A percentile compares a stretch with the other conserved stretches of the same genome.
phyloP scores from a whole-genome alignment of 768 basidiomycete species.

The Jaapia argillacea region DNA sequence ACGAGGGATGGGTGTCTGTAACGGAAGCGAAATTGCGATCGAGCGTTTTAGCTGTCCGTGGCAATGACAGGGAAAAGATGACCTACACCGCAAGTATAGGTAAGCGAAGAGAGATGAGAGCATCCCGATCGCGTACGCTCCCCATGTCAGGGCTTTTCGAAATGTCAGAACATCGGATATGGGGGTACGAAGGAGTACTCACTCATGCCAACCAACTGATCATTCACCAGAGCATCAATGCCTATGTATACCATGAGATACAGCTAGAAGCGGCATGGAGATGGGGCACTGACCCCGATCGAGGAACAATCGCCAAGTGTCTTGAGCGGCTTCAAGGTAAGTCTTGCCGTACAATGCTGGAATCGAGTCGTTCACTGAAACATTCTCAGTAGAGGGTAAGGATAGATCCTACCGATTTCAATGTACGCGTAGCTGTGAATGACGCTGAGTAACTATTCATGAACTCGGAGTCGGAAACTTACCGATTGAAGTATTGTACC shows the following conservation, averaged over 20 bases:
- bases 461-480: slow-evolving; percentile 5
- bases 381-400: not conserved
- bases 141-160: slow-evolving; percentile 71
- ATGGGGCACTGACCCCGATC: slow-evolving; percentile 41
- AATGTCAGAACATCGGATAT: slow-evolving; percentile 3
- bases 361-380: slow-evolving; percentile 1
- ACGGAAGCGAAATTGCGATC: slow-evolving; percentile 3
- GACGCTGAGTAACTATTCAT: not conserved
- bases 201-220: slow-evolving; percentile 75
- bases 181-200: slow-evolving; percentile 17
- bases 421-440: slow-evolving; percentile 65
- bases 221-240: slow-evolving; percentile 76
- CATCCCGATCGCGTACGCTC: slow-evolving; percentile 71
- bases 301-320: slow-evolving; percentile 71
- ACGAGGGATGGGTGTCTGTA: slow-evolving; percentile 62
- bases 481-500: slow-evolving; percentile 78
- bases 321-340: slow-evolving; percentile 72
- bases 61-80: not conserved
- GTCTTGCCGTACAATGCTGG: slow-evolving; percentile 77
- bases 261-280: slow-evolving; percentile 2
- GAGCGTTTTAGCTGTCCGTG: not conserved
- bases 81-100: slow-evolving; percentile 63
- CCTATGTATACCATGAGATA: slow-evolving; percentile 10
- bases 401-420: slow-evolving; percentile 56
- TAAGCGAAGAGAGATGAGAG: slow-evolving; percentile 68